Evolutionary conservation across 306 rosid species (phyloP).

Genomic region (Fragaria ananassa): DNA sequence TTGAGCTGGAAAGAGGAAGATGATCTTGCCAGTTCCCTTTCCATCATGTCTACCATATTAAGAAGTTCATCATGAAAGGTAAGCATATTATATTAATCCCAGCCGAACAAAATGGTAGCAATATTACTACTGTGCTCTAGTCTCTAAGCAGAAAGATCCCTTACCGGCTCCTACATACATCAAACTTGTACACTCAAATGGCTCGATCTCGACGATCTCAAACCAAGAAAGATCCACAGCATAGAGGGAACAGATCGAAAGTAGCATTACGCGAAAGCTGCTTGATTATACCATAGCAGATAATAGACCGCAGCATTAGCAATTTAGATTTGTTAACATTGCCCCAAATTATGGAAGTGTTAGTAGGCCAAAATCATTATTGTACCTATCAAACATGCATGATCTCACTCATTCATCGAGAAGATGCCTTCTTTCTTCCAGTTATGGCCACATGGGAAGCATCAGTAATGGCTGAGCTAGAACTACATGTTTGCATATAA

Average conservation of each 20-base stretch:
- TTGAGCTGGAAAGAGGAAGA: constrained; percentile 22
- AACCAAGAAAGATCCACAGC: neutral
- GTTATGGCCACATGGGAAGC: constrained; percentile 8
- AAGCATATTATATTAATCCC: neutral
- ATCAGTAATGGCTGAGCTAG: neutral
- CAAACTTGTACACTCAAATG: neutral
- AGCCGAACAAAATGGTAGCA: neutral
- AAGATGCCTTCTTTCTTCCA: neutral
- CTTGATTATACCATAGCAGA: constrained; percentile 37
- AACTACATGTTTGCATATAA: neutral
- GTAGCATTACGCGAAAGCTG: constrained; percentile 28
- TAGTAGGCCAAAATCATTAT: constrained; percentile 30
- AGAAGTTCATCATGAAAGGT: neutral
- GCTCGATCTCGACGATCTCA: neutral
- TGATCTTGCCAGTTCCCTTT: neutral
- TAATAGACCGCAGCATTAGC: neutral
- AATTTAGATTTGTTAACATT: neutral
- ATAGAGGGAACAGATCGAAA: constrained; percentile 21
- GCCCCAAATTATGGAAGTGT: neutral
- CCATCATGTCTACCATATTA: neutral
- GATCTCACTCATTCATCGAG: constrained; percentile 16
- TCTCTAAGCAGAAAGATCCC: constrained; percentile 15
- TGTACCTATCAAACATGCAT: constrained; percentile 21
- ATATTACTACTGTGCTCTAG: neutral
- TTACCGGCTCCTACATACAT: neutral